A percentile compares a stretch with the other conserved stretches of the same genome.
Evolutionary conservation across 2,329 filamentous ascomycete genomes (phyloP).

Genomic region (Diaporthe eres): DNA sequence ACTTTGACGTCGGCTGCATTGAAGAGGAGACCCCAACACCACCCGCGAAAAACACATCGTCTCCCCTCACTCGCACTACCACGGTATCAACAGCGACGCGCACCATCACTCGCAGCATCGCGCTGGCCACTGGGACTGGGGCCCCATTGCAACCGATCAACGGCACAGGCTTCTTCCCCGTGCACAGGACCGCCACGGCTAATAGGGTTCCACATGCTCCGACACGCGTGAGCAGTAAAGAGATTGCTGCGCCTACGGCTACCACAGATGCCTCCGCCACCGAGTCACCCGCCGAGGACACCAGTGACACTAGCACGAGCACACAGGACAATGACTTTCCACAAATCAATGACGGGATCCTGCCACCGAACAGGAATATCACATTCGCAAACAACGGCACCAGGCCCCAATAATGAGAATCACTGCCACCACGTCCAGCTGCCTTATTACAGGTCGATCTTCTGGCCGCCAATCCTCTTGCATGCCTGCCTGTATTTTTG

Average conservation of each 20-base stretch:
- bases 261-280: neutral
- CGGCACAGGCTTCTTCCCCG: conserved; percentile 11
- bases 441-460: no score
- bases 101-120: conserved; percentile 18
- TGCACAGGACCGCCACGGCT: neutral
- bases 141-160: neutral
- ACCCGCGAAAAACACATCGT: neutral
- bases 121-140: conserved; percentile 9
- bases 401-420: neutral
- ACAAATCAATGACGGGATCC: neutral
- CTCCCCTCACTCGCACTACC: neutral
- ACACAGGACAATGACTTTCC: neutral
- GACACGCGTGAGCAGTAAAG: neutral
- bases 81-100: neutral
- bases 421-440: no score
- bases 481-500: neutral
- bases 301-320: neutral
- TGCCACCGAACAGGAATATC: neutral
- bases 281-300: neutral
- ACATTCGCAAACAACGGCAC: neutral
- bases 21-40: neutral
- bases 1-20: conserved; percentile 33
- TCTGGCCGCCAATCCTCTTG: no score
- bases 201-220: neutral
- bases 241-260: neutral